These are phyloP conservation scores for Epichloe sp. DNA, from an alignment of 2,329 filamentous ascomycete genomes.

Conservation along the genomic window DNA sequence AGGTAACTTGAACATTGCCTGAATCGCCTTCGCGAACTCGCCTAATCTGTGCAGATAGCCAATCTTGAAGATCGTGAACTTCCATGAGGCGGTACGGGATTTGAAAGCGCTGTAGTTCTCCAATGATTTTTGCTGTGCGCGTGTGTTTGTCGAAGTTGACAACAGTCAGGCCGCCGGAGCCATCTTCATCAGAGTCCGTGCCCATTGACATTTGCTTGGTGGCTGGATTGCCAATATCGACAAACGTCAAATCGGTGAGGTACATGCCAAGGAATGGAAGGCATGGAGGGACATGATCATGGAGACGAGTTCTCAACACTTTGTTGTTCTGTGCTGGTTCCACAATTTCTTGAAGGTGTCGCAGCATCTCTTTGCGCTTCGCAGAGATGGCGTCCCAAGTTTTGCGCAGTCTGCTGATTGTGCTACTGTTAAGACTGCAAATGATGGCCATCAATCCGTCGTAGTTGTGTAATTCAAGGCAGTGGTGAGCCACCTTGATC, in stretches of 20 bases:
- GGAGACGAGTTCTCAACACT: conserved; percentile 66
- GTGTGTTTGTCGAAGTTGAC: conserved; percentile 98
- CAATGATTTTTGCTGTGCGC: conserved; percentile 88
- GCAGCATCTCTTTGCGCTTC: conserved; percentile 70
- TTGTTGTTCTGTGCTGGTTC: conserved; percentile 88
- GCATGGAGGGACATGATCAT: conserved; percentile 80
- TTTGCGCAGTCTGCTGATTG: conserved; percentile 72
- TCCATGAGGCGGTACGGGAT: conserved; percentile 77
- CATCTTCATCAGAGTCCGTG: conserved; percentile 41
- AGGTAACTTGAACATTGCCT: conserved; percentile 44
- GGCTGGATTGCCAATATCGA: conserved; percentile 84
- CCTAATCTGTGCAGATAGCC: conserved; percentile 72
- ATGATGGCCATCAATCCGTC: conserved; percentile 95
- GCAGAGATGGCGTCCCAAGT: conserved; percentile 84
- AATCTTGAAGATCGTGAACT: conserved; percentile 80
- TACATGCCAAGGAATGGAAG: conserved; percentile 94
- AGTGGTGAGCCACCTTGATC: conserved; percentile 87
- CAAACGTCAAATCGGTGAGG: conserved; percentile 88
- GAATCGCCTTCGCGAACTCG: conserved; percentile 53
- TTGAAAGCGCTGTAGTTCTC: conserved; percentile 91
- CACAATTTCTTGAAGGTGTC: conserved; percentile 68
- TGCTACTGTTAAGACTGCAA: conserved; percentile 83
- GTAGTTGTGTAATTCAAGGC: conserved; percentile 85
- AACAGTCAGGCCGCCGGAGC: conserved; percentile 56
- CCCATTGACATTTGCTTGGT: conserved; percentile 55